Conservation (phyloP, 306 rosid species). For the Phaseolus lunatus region DNA sequence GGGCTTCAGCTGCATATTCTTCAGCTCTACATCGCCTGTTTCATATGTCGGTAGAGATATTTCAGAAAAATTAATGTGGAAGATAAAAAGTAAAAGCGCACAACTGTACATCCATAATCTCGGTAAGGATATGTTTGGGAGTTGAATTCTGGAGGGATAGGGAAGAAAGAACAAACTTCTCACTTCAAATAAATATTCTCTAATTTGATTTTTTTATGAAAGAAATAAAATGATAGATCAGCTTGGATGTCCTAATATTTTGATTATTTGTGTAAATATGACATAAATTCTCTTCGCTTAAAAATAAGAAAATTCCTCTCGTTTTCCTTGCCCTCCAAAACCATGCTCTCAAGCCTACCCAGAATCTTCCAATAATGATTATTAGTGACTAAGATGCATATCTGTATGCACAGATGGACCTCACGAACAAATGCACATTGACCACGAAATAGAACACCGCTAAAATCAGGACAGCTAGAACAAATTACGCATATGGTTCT, state of each 20-base stretch:
- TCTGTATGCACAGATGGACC: conserved; percentile 16
- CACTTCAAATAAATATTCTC: neutral
- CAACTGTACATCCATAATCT: conserved; percentile 28
- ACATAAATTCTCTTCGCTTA: neutral
- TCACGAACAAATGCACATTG: conserved; percentile 1
- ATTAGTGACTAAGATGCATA: neutral
- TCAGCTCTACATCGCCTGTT: conserved; percentile 98
- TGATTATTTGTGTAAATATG: neutral
- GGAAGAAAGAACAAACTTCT: neutral
- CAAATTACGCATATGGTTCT: conserved; percentile 9
- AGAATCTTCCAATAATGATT: conserved; percentile 21
- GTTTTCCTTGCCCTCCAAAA: neutral
- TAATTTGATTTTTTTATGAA: neutral
- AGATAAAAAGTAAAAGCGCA: conserved; percentile 2
- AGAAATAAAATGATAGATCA: neutral
- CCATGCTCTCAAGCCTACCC: neutral
- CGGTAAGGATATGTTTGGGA: neutral
- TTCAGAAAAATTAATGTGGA: conserved; percentile 8
- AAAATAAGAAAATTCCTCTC: neutral
- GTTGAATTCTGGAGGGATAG: neutral
- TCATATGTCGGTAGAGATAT: conserved; percentile 41
- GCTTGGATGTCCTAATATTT: neutral
- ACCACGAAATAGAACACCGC: conserved; percentile 12
- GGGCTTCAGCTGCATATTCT: conserved; percentile 98
- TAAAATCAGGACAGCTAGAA: conserved; percentile 7